Conservation (phyloP, 331 rosid species). For the Telfairia occidentalis region DNA sequence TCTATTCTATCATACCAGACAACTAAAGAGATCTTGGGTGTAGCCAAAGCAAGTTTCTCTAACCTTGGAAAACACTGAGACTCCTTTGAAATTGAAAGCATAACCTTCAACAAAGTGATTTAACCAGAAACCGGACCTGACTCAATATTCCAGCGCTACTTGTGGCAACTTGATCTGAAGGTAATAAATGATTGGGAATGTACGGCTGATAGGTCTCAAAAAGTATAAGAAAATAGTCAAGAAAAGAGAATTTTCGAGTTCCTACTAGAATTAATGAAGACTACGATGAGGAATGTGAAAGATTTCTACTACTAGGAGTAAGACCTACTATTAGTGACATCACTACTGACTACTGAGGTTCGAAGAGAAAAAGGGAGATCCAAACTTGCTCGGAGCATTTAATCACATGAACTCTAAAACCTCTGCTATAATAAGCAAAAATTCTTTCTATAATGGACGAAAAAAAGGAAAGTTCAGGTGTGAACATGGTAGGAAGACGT, state of each 20-base stretch:
- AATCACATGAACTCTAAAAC: background rate
- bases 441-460: background rate
- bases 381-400: background rate
- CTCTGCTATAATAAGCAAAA: background rate
- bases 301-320: background rate
- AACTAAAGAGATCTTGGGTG: background rate
- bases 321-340: background rate
- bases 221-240: background rate
- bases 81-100: background rate
- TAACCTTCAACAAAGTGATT: background rate
- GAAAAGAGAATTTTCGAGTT: background rate
- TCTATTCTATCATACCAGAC: background rate
- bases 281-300: background rate
- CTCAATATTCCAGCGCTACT: background rate
- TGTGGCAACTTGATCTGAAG: background rate
- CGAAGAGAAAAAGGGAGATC: too few relatives aligned
- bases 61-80: background rate
- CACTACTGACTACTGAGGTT: too few relatives aligned
- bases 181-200: background rate
- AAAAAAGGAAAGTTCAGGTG: background rate
- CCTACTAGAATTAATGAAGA: background rate
- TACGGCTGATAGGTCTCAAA: background rate
- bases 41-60: background rate
- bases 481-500: background rate
- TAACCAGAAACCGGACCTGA: background rate